These are phyloP conservation scores for Trichosporon sp. DNA, from an alignment of 1,284 basidiomycete genomes.

Conservation along the genomic window DNA sequence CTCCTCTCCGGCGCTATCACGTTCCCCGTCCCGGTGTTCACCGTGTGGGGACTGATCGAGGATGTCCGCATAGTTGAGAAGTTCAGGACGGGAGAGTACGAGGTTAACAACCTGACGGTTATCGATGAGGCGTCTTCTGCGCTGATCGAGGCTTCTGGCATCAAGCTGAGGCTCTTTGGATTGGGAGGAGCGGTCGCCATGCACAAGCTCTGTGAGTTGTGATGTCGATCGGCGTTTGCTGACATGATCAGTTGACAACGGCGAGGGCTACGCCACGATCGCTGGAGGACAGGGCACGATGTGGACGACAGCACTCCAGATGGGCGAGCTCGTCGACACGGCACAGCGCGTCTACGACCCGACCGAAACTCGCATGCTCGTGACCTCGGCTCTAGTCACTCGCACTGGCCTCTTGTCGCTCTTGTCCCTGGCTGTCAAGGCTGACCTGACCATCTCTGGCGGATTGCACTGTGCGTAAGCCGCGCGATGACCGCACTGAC, in stretches of 20 bases:
- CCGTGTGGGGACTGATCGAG: slow-evolving; percentile 96
- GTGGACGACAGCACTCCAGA: slow-evolving; percentile 97
- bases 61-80: slow-evolving; percentile 90
- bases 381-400: slow-evolving; percentile 88
- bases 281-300: slow-evolving; percentile 97
- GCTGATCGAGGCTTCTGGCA: slow-evolving; percentile 82
- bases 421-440: slow-evolving; percentile 82
- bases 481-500: slow-evolving; percentile 2
- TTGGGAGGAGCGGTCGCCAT: slow-evolving; percentile 91
- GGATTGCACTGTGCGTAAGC: slow-evolving; percentile 68
- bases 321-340: slow-evolving; percentile 96
- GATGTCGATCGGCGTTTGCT: slow-evolving; percentile 13
- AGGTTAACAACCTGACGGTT: slow-evolving; percentile 79
- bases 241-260: slow-evolving; percentile 44
- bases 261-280: slow-evolving; percentile 88
- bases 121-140: slow-evolving; percentile 92
- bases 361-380: slow-evolving; percentile 85
- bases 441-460: slow-evolving; percentile 89
- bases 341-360: slow-evolving; percentile 90
- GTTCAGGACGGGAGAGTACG: slow-evolving; percentile 74
- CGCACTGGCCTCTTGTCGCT: slow-evolving; percentile 89
- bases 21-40: slow-evolving; percentile 86
- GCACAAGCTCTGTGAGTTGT: slow-evolving; percentile 87
- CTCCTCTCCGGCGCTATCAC: slow-evolving; percentile 82
- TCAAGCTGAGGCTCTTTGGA: slow-evolving; percentile 87